Percentiles rank a stretch among this genome's conserved stretches.
Conservation (phyloP, 2,329 filamentous ascomycete species). For the Zymoseptoria crescenta region DNA sequence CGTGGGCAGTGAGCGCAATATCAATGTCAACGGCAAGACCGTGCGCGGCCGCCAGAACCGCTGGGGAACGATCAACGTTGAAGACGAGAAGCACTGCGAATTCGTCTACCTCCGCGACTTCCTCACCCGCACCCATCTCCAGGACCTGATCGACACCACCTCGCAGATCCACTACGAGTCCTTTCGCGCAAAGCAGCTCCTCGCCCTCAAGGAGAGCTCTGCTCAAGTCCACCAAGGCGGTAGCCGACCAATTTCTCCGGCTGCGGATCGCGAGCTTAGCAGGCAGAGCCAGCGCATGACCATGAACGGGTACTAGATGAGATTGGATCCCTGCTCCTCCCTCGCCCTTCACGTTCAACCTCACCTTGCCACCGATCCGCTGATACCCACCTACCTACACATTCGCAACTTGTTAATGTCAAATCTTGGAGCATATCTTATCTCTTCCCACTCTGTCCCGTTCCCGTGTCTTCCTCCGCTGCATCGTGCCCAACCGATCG, state of each 20-base stretch:
- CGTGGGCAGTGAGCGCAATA: constrained; percentile 95
- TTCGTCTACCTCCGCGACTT: constrained; percentile 98
- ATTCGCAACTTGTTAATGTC: not conserved
- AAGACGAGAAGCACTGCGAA: constrained; percentile 99
- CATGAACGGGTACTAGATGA: constrained; percentile 89
- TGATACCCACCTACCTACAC: constrained; percentile 4
- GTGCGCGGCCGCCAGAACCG: constrained; percentile 91
- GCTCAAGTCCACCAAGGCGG: constrained; percentile 74
- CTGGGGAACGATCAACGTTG: constrained; percentile 99
- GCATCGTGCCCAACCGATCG: not conserved
- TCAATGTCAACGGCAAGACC: constrained; percentile 94
- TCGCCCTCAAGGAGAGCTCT: constrained; percentile 97
- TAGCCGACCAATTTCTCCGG: constrained; percentile 73
- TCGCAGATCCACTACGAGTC: constrained; percentile 99
- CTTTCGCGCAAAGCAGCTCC: constrained; percentile 97
- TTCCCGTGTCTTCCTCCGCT: constrained; percentile 10
- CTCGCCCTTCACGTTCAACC: constrained; percentile 13
- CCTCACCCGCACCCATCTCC: constrained; percentile 93
- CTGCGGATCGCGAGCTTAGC: constrained; percentile 92
- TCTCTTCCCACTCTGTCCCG: constrained; percentile 1
- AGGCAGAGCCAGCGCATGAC: constrained; percentile 94
- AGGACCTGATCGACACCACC: constrained; percentile 98
- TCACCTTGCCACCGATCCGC: constrained; percentile 13
- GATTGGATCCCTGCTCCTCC: constrained; percentile 10
- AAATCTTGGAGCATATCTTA: constrained; percentile 1